These are phyloP conservation scores for Mortierella sp. DNA, from an alignment of 371 early-diverging fungal genomes.

Conservation along the genomic window DNA sequence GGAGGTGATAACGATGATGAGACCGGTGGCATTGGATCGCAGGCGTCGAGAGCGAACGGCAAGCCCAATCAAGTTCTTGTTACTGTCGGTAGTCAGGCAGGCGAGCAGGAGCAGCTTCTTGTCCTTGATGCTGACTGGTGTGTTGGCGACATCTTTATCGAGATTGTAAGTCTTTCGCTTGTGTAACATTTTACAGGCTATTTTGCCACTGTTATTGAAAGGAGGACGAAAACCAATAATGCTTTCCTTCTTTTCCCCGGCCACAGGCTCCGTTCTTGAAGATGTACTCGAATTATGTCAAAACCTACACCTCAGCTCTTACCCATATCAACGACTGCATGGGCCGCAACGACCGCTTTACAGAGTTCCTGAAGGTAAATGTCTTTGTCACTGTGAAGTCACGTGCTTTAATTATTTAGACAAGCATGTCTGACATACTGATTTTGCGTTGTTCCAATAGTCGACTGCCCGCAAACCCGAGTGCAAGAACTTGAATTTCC, in stretches of 20 bases:
- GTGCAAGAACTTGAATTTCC: constrained; percentile 74
- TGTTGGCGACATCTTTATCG: constrained; percentile 77
- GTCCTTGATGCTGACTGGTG: constrained; percentile 66
- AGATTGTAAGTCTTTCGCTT: constrained; percentile 57
- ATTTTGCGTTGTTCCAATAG: too few relatives aligned
- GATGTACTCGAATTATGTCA: constrained; percentile 77
- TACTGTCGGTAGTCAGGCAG: constrained; percentile 44
- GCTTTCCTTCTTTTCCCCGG: neutral
- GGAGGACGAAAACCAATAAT: too few relatives aligned
- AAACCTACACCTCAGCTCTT: constrained; percentile 59
- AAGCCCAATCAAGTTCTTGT: constrained; percentile 43
- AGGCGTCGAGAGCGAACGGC: constrained; percentile 54
- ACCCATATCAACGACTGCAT: constrained; percentile 56
- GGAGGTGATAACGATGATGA: constrained; percentile 34
- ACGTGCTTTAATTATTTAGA: too few relatives aligned
- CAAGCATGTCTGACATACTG: too few relatives aligned
- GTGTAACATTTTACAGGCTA: neutral
- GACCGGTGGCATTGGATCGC: constrained; percentile 14
- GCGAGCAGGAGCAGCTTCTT: constrained; percentile 42
- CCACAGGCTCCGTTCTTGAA: constrained; percentile 73
- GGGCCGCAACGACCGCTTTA: constrained; percentile 56
- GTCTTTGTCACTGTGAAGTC: too few relatives aligned
- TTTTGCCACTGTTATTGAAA: neutral
- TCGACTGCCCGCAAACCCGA: constrained; percentile 58
- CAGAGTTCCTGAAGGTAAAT: constrained; percentile 60